phyloP scores from a whole-genome alignment of 2,329 filamentous ascomycete genomes.

The Penicillium sp. region DNA sequence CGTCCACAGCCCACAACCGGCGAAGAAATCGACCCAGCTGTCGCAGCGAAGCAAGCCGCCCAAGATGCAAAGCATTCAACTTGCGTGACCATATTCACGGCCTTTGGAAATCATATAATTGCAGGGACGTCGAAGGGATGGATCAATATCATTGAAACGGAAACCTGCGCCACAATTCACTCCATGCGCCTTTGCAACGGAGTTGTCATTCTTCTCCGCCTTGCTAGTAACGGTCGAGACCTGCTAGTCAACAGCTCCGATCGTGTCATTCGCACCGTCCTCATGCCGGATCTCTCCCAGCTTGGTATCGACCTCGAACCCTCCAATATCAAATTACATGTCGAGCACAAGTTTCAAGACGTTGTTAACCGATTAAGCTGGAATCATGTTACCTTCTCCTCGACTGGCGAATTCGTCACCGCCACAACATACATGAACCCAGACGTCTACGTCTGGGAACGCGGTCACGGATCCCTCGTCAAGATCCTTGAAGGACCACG shows the following conservation, averaged over 20 bases:
- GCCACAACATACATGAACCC: slow-evolving; percentile 98
- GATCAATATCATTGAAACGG: slow-evolving; percentile 90
- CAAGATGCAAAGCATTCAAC: slow-evolving; percentile 95
- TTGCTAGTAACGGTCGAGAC: slow-evolving; percentile 83
- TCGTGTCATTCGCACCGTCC: slow-evolving; percentile 89
- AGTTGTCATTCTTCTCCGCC: slow-evolving; percentile 83
- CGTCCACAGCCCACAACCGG: slow-evolving; percentile 67
- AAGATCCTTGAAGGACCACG: slow-evolving; percentile 97
- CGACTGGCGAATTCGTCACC: slow-evolving; percentile 92
- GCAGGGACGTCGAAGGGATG: slow-evolving; percentile 94
- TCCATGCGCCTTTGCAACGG: slow-evolving; percentile 86
- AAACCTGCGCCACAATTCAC: slow-evolving; percentile 80
- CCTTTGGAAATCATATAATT: slow-evolving; percentile 83
- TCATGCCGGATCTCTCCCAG: slow-evolving; percentile 74
- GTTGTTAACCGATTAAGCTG: slow-evolving; percentile 92
- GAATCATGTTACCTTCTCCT: slow-evolving; percentile 96
- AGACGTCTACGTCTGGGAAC: slow-evolving; percentile 98
- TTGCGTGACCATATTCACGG: slow-evolving; percentile 87
- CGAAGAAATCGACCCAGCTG: slow-evolving; percentile 62
- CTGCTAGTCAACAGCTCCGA: slow-evolving; percentile 92
- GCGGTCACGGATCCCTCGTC: slow-evolving; percentile 87
- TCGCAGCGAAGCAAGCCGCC: slow-evolving; percentile 81
- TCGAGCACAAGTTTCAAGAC: slow-evolving; percentile 98
- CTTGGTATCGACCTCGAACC: slow-evolving; percentile 68
- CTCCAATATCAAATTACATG: slow-evolving; percentile 83